Percentiles rank a stretch among this genome's conserved stretches.
phyloP scores from a whole-genome alignment of 371 early-diverging fungal genomes.

The Mortierella sp. region DNA sequence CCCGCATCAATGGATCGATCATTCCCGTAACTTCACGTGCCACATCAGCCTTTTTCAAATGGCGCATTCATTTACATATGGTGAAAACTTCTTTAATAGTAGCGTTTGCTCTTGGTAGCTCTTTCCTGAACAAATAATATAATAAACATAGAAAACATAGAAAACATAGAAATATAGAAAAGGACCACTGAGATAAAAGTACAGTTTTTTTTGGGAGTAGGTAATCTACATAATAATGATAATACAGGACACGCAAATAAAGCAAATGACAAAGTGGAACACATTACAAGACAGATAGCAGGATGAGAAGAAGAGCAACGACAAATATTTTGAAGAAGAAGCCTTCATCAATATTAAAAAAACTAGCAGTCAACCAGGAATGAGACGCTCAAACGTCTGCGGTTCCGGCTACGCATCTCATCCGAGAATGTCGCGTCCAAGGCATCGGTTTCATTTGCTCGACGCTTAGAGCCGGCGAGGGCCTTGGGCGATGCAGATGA shows the following conservation, averaged over 20 bases:
- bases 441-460: conserved; percentile 14
- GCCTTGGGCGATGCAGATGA: conserved; percentile 31
- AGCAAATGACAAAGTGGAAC: conserved; percentile 3
- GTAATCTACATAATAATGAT: conserved; percentile 27
- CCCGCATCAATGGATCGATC: no score
- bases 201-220: conserved; percentile 27
- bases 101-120: not conserved
- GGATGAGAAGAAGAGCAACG: conserved; percentile 4
- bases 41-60: no score
- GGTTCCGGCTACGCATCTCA: conserved; percentile 29
- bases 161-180: conserved; percentile 2
- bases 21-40: no score
- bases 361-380: conserved; percentile 50
- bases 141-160: not conserved
- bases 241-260: conserved; percentile 9
- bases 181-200: conserved; percentile 9
- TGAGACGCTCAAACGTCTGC: conserved; percentile 48
- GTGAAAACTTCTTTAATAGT: conserved; percentile 1
- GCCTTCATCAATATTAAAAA: not conserved
- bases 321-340: not conserved
- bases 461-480: conserved; percentile 45
- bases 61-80: no score
- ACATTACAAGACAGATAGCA: conserved; percentile 13
- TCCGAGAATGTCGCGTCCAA: conserved; percentile 14
- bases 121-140: not conserved